A percentile compares a stretch with the other conserved stretches of the same genome.
Conservation (phyloP, 768 basidiomycete species). For the Mycena alexandri region DNA sequence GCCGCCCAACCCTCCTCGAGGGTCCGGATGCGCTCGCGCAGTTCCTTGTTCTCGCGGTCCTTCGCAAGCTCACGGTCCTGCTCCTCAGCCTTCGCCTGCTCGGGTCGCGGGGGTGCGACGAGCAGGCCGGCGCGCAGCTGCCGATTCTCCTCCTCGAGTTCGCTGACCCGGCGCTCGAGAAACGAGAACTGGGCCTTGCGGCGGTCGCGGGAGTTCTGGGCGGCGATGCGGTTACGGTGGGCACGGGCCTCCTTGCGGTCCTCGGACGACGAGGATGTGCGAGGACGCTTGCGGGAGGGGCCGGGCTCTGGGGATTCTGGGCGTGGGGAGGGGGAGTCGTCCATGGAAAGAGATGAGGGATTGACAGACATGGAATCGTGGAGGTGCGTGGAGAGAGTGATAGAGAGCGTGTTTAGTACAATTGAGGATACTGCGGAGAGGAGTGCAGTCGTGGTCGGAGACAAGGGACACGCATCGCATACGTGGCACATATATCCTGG, state of each 20-base stretch:
- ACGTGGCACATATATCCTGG: constrained; percentile 1
- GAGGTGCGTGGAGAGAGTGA: constrained; percentile 22
- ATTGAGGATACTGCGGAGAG: constrained; percentile 5
- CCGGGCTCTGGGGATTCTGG: constrained; percentile 48
- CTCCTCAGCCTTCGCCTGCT: constrained; percentile 47
- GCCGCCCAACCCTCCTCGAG: constrained; percentile 88
- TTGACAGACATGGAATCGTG: constrained; percentile 41
- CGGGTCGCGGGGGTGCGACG: constrained; percentile 45
- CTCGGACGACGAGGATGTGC: constrained; percentile 72
- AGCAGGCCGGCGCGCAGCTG: constrained; percentile 70
- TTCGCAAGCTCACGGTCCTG: constrained; percentile 48
- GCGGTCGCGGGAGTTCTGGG: constrained; percentile 92
- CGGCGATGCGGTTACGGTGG: constrained; percentile 93
- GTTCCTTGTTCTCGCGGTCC: constrained; percentile 79
- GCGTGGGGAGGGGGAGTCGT: constrained; percentile 44
- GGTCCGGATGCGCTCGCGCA: constrained; percentile 80
- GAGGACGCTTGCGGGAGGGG: constrained; percentile 81
- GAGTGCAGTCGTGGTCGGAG: constrained; percentile 17
- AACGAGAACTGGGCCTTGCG: constrained; percentile 85
- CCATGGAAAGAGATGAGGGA: constrained; percentile 49
- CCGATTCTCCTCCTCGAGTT: constrained; percentile 89
- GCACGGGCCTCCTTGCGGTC: constrained; percentile 91
- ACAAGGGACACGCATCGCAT: constrained; percentile 1
- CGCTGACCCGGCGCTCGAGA: constrained; percentile 75
- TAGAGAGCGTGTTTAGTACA: constrained; percentile 22